A percentile compares a stretch with the other conserved stretches of the same genome.
Evolutionary conservation across 1,284 basidiomycete genomes (phyloP).

Genomic region (Melampsora americana): DNA sequence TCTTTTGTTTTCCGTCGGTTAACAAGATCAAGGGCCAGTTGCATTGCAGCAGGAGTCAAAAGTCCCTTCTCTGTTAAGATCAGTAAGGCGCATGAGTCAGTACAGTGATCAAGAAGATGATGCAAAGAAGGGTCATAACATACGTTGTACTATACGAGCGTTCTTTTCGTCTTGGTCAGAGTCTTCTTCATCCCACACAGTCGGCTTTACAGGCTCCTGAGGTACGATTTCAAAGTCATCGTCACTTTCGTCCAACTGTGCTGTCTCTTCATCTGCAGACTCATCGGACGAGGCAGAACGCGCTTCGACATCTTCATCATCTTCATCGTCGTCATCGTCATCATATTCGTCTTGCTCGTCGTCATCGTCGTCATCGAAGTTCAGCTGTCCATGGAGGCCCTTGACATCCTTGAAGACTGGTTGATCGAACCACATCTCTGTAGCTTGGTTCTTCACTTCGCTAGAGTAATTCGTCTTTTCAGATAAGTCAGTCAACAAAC

Average conservation of each 20-base stretch:
- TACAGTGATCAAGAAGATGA: background rate
- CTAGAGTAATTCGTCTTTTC: constrained; percentile 47
- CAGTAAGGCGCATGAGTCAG: background rate
- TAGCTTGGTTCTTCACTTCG: constrained; percentile 56
- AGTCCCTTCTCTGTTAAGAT: constrained; percentile 70
- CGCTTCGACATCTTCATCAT: constrained; percentile 51
- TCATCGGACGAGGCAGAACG: constrained; percentile 51
- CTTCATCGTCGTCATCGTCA: constrained; percentile 54
- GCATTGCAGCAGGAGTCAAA: constrained; percentile 83
- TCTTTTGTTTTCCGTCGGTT: constrained; percentile 87
- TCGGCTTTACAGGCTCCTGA: constrained; percentile 23
- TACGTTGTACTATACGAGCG: constrained; percentile 66
- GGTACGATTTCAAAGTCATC: constrained; percentile 46
- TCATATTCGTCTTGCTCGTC: constrained; percentile 57
- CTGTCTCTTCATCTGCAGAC: constrained; percentile 50
- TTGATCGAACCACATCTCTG: constrained; percentile 90
- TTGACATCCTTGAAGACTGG: constrained; percentile 79
- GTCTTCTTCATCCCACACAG: constrained; percentile 36
- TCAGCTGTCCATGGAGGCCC: constrained; percentile 58
- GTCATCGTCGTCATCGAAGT: constrained; percentile 58
- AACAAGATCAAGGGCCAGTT: constrained; percentile 84
- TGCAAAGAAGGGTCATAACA: constrained; percentile 49
- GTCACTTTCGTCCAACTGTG: constrained; percentile 55
- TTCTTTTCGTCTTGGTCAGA: constrained; percentile 48
- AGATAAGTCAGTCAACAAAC: constrained; percentile 45